A percentile compares a stretch with the other conserved stretches of the same genome.
These are phyloP conservation scores for Vaccinium myrtillus DNA, from an alignment of 148 eudicot genomes.

Conservation along the genomic window DNA sequence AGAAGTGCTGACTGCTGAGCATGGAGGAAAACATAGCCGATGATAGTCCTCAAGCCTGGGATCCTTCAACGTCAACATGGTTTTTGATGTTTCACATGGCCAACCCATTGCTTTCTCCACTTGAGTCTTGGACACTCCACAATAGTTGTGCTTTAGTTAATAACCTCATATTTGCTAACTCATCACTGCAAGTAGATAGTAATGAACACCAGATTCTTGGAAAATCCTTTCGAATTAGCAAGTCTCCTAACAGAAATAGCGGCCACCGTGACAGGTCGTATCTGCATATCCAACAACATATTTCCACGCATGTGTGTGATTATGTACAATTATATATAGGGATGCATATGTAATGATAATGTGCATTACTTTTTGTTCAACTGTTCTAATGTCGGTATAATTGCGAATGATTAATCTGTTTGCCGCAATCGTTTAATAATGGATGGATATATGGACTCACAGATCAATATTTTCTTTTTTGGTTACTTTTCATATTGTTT, in stretches of 20 bases:
- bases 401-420: neutral
- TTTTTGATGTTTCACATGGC: neutral
- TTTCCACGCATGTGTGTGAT: neutral
- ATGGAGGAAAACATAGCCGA: neutral
- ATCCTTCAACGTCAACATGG: neutral
- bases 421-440: neutral
- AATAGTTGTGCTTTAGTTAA: neutral
- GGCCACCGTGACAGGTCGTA: neutral
- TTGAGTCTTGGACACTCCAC: neutral
- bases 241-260: neutral
- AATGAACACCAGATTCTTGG: neutral
- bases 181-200: neutral
- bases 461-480: neutral
- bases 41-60: conserved; percentile 5
- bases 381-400: neutral
- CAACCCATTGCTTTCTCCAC: neutral
- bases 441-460: neutral
- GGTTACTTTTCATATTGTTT: neutral
- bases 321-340: neutral
- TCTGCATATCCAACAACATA: neutral
- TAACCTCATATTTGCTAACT: conserved; percentile 1
- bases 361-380: neutral
- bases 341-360: neutral
- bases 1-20: neutral
- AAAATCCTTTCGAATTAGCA: neutral